Percentiles rank a stretch among this genome's conserved stretches.
Evolutionary conservation across 2,329 filamentous ascomycete species (phyloP).

Genomic region (Emydomyces testavorans): DNA sequence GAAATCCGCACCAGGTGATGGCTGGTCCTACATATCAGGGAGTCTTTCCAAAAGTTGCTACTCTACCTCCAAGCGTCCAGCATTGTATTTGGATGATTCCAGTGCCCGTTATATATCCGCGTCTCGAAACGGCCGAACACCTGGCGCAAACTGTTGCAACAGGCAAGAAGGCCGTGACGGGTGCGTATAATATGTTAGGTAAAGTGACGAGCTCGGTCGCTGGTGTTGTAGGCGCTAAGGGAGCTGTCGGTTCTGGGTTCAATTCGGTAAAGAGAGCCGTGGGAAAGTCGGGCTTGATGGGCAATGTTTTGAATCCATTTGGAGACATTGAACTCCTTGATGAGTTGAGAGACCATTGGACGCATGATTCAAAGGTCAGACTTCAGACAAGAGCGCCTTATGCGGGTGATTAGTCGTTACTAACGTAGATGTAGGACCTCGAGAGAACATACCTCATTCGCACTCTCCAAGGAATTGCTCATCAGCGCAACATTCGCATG

Average conservation of each 20-base stretch:
- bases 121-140: constrained; percentile 82
- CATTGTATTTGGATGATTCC: constrained; percentile 96
- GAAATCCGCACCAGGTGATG: constrained; percentile 82
- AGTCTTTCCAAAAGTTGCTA: constrained; percentile 87
- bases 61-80: constrained; percentile 81
- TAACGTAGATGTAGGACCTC: constrained; percentile 51
- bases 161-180: constrained; percentile 92
- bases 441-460: constrained; percentile 94
- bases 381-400: neutral
- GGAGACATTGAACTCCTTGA: constrained; percentile 91
- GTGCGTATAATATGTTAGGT: constrained; percentile 88
- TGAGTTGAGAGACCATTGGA: constrained; percentile 94
- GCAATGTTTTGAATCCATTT: constrained; percentile 87
- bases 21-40: constrained; percentile 95
- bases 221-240: constrained; percentile 88
- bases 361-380: constrained; percentile 76
- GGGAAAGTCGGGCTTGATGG: constrained; percentile 91
- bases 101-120: constrained; percentile 80
- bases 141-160: constrained; percentile 84
- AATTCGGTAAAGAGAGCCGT: constrained; percentile 92
- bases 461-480: constrained; percentile 85
- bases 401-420: neutral
- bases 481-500: constrained; percentile 92
- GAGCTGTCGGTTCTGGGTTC: constrained; percentile 84
- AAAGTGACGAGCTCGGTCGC: constrained; percentile 92